Base-by-base conservation (phyloP, 1,284 basidiomycete genomes). In the Thecaphora thlaspeos region DNA sequence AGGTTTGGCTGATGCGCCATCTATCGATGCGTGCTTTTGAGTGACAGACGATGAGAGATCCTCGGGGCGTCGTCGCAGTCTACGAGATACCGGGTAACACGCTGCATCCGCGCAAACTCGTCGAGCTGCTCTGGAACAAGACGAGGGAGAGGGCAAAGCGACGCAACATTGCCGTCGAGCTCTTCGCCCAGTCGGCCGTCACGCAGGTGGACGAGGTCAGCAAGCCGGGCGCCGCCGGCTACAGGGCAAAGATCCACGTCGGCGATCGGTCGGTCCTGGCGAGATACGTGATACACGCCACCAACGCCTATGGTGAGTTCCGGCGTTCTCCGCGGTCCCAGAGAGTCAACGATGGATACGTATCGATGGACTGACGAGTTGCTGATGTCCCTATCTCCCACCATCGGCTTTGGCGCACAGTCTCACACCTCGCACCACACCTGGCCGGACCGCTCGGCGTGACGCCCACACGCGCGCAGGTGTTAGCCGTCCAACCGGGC, bases 401-500 rank as follows among this genome's bases (percentile, higher is more conserved):
- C n/a, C n/a, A n/a, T n/a, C n/a, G n/a, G n/a, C n/a, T n/a, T n/a
- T n/a, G n/a, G n/a, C n/a, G n/a, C 8, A n/a, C 40, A 48, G 50
- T 85, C 1, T 83, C 84, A 1, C 82, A 88, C 66, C 84, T 90
- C 19, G 68, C 83, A 83, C 71, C 90, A 11, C 85, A 86, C 0
- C 82, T 84, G 49, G 71, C 81, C 1, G 85, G 85, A 0, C 80
- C 81, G 17, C 10, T 39, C 1, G 59, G 63, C 0, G 86, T 91
- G 55, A 80, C 87, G 0, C 89, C 89, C 0, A 84, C 84, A 0
- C 85, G 89, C 10, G 88, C 86, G 0, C 89, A 91, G 70, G 82
- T 87, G 44, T 80, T 88, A 21, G 84, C 88, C 0, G 77, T 84
- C 2, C 84, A 85, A 21, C 84, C 87, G 0, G 76, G 79, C 3